Conservation (phyloP, 176 grass and related monocot genomes). For the Tillandsia fasciculata region DNA sequence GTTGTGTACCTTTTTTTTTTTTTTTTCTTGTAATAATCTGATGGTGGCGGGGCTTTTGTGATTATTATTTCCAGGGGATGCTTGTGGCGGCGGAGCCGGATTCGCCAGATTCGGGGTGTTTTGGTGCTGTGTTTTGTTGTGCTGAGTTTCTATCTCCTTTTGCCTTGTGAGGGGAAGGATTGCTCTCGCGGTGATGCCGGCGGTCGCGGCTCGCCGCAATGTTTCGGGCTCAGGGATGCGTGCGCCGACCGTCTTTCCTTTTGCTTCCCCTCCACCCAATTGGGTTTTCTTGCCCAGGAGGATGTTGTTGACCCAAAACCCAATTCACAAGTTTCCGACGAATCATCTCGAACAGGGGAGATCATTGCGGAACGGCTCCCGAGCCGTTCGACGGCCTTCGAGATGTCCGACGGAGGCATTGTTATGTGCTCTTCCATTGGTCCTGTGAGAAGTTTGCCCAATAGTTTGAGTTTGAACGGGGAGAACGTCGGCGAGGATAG, state of each 20-base stretch:
- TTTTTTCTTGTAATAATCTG: background rate
- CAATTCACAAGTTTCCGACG: constrained; percentile 22
- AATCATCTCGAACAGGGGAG: constrained; percentile 4
- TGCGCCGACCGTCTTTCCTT: constrained; percentile 41
- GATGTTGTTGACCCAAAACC: constrained; percentile 23
- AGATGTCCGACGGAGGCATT: constrained; percentile 35
- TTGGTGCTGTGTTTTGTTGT: background rate
- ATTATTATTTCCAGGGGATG: constrained; percentile 6
- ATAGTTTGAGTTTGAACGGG: constrained; percentile 18
- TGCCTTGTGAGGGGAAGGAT: constrained; percentile 2
- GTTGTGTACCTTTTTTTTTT: no score
- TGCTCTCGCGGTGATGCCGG: constrained; percentile 2
- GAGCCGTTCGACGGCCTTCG: constrained; percentile 28
- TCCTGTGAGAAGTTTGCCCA: constrained; percentile 10
- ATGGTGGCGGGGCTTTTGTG: background rate
- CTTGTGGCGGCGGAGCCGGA: background rate
- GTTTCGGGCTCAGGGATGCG: constrained; percentile 38
- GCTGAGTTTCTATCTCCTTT: background rate
- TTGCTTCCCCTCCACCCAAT: constrained; percentile 46
- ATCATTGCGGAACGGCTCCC: no score
- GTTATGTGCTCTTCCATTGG: constrained; percentile 57
- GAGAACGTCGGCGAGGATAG: constrained; percentile 27
- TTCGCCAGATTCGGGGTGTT: background rate
- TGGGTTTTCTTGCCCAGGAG: constrained; percentile 26
- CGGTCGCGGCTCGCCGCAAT: constrained; percentile 13